These are phyloP conservation scores for Gossypium raimondii DNA, from an alignment of 345 rosid genomes.

Conservation along the genomic window DNA sequence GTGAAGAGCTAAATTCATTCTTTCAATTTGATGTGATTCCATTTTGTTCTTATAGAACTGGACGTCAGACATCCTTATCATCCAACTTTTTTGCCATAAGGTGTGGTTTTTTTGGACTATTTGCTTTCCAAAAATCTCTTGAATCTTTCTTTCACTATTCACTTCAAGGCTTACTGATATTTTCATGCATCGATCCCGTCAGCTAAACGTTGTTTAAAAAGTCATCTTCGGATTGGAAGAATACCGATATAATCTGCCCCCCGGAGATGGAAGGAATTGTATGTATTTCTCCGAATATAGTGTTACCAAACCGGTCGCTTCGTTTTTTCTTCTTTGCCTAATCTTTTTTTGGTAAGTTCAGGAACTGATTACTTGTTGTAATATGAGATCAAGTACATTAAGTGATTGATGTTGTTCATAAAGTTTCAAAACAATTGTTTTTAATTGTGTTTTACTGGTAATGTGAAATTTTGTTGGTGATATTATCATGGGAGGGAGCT, in stretches of 20 bases:
- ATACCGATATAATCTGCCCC: background rate
- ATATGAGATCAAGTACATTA: background rate
- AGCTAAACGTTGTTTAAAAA: background rate
- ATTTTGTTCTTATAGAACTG: constrained; percentile 2
- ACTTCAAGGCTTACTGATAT: background rate
- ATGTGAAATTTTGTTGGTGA: background rate
- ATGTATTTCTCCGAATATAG: background rate
- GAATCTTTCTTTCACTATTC: background rate
- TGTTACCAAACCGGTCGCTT: background rate
- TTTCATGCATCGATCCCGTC: background rate
- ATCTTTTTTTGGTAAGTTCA: background rate
- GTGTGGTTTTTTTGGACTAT: background rate
- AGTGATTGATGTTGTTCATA: background rate
- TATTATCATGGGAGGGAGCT: background rate
- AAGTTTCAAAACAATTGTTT: background rate
- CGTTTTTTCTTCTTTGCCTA: background rate
- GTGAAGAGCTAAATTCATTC: constrained; percentile 6
- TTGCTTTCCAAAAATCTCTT: background rate
- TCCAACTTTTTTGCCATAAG: background rate
- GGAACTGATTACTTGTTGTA: background rate
- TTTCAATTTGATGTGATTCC: constrained; percentile 3
- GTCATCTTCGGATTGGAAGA: background rate
- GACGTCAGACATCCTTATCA: constrained; percentile 7
- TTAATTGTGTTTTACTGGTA: background rate
- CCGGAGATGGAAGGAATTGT: background rate